A percentile compares a stretch with the other conserved stretches of the same genome.
These are phyloP conservation scores for Penicillium occitanis DNA, from an alignment of 2,329 filamentous ascomycete species.

Conservation along the genomic window DNA sequence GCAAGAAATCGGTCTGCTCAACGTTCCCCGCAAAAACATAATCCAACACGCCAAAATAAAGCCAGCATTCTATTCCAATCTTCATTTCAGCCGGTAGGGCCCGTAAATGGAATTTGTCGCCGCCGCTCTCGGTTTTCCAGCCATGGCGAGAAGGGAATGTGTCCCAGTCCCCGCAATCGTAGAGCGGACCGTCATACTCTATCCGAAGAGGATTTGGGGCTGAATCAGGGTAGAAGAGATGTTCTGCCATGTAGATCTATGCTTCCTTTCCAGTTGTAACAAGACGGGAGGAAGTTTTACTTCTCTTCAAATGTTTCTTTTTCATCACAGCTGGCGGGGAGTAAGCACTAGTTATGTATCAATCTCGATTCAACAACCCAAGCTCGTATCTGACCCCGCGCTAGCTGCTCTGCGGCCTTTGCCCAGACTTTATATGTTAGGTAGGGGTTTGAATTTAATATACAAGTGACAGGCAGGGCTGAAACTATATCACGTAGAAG, in stretches of 20 bases:
- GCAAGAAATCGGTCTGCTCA: slow-evolving; percentile 20
- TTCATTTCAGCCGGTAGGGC: neutral
- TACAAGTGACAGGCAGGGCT: neutral
- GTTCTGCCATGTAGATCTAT: slow-evolving; percentile 10
- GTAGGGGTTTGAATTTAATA: neutral
- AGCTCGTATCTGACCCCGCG: neutral
- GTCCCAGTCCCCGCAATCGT: slow-evolving; percentile 13
- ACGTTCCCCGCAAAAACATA: slow-evolving; percentile 20
- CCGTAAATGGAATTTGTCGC: neutral
- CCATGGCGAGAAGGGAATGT: neutral
- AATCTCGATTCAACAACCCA: neutral
- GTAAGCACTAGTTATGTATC: neutral
- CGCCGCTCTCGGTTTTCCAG: neutral
- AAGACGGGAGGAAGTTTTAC: too few species aligned
- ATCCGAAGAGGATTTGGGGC: neutral
- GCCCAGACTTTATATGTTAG: neutral
- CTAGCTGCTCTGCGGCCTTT: neutral
- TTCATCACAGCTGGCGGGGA: too few species aligned
- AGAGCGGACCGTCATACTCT: neutral
- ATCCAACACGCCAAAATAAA: slow-evolving; percentile 22
- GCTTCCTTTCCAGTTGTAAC: neutral
- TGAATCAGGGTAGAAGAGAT: slow-evolving; percentile 5
- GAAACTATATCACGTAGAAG: neutral
- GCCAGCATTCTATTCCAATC: slow-evolving; percentile 19
- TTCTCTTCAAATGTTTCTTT: too few species aligned